phyloP scores from a whole-genome alignment of 2,329 filamentous ascomycete species.

The Penicillium sp. region DNA sequence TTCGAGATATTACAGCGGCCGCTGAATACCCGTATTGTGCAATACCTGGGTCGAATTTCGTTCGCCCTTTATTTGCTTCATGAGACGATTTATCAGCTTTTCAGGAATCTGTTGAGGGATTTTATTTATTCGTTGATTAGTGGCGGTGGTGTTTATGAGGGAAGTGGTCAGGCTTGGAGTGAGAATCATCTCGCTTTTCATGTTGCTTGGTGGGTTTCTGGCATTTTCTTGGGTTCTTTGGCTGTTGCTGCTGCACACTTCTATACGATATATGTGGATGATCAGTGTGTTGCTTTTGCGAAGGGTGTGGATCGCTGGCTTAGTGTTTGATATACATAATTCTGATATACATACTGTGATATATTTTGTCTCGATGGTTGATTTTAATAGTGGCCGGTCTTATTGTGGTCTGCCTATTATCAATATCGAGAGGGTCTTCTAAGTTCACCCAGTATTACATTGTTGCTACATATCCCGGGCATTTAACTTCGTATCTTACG shows the following conservation, averaged over 20 bases:
- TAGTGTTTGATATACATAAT: background rate
- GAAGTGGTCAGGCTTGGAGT: slow-evolving; percentile 11
- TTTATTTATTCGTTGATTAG: slow-evolving; percentile 7
- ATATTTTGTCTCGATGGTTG: too few species aligned
- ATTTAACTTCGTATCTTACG: too few species aligned
- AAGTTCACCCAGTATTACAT: too few species aligned
- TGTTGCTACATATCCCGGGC: too few species aligned
- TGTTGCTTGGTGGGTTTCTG: slow-evolving; percentile 22
- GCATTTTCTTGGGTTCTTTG: slow-evolving; percentile 16
- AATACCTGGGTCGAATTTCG: slow-evolving; percentile 34
- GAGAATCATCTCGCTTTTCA: slow-evolving; percentile 14
- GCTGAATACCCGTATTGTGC: slow-evolving; percentile 21
- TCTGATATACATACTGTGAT: background rate
- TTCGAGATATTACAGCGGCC: slow-evolving; percentile 22
- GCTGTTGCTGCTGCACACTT: slow-evolving; percentile 16
- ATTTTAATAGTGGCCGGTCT: too few species aligned
- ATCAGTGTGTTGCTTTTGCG: slow-evolving; percentile 22
- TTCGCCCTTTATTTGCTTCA: slow-evolving; percentile 36
- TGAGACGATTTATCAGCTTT: slow-evolving; percentile 24
- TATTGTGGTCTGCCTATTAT: too few species aligned
- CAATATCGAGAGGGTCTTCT: too few species aligned
- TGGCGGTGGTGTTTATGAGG: slow-evolving; percentile 15
- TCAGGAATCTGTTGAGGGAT: slow-evolving; percentile 19
- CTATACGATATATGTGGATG: slow-evolving; percentile 27
- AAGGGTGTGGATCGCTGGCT: slow-evolving; percentile 24